Base-by-base conservation (phyloP, 768 basidiomycete species). In the Clavaria fumosa region DNA sequence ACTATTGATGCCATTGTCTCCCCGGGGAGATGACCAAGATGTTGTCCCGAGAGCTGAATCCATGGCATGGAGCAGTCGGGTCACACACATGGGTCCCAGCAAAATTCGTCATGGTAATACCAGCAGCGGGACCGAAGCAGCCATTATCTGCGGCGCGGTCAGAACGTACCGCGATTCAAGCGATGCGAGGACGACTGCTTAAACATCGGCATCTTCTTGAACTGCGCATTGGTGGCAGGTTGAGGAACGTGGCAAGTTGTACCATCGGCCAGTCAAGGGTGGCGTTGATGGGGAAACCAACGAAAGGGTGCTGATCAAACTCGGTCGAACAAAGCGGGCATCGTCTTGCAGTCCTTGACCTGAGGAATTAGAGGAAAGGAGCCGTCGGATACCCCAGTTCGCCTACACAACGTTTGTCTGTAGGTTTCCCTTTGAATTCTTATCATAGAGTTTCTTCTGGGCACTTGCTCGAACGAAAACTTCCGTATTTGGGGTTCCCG, bases 11-110 rank as follows among this genome's bases (percentile, higher is more conserved):
- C 74, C 69, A 7, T 59, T 48, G 2, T 48, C 55, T 0, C 50
- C 48, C n/a, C 55, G 51, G 49, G 70, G 61, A 3, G 44, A 72
- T 50, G 15, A 55, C 64, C 50, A 78, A 78, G 58, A 72, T 75
- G 44, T 67, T 59, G 39, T 75, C 73, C 70, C 55, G 70, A 34
- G 62, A 63, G 0, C 5, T 51, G 50, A 53, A 71, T 0, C 75
- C 74, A 42, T 62, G 53, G 41, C 69, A 45, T n/a, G 53, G 44
- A 0, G 50, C 51, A 1, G 46, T 41, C 0, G 67, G 62, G 37
- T 70, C 52, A 39, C 61, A 67, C 7, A 56, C 46, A 47, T 57
- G 71, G 15, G 57, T 54, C 9, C 60, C 42, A 4, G 47, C 47
- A 38, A 72, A 72, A 23, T 46, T 46, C 10, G 43, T 40, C 20